Percentiles rank a stretch among this genome's conserved stretches.
These are phyloP conservation scores for Leersia perrieri DNA, from an alignment of 176 grass and related monocot species.

Conservation along the genomic window DNA sequence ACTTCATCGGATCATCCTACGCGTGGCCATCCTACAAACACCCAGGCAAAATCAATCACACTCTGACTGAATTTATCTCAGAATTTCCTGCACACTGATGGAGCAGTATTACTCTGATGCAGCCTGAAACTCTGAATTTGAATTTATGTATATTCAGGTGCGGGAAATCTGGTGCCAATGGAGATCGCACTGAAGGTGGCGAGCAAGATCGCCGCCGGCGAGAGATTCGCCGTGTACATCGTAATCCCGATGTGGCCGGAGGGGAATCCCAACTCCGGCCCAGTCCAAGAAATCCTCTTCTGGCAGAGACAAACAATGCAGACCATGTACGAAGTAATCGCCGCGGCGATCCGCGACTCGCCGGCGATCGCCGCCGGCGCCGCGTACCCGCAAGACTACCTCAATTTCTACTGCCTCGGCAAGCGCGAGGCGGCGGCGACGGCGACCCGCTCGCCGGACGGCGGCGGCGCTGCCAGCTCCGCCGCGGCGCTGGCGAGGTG, in stretches of 20 bases:
- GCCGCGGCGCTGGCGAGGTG: slow-evolving; percentile 25
- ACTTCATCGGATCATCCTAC: slow-evolving; percentile 61
- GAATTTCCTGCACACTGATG: background rate
- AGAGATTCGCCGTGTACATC: slow-evolving; percentile 50
- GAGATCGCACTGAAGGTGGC: slow-evolving; percentile 57
- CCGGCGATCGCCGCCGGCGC: slow-evolving; percentile 1
- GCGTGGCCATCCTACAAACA: slow-evolving; percentile 45
- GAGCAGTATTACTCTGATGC: too few species aligned
- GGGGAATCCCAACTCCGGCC: background rate
- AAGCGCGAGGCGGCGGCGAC: slow-evolving; percentile 41
- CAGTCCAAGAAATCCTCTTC: slow-evolving; percentile 47
- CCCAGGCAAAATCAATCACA: slow-evolving; percentile 17
- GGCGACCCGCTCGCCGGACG: background rate
- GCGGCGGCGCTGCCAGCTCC: background rate
- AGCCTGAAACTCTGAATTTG: too few species aligned
- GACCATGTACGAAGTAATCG: slow-evolving; percentile 79
- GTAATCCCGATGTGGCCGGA: slow-evolving; percentile 59
- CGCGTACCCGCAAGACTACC: slow-evolving; percentile 52
- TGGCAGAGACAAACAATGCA: slow-evolving; percentile 76
- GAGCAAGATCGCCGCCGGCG: slow-evolving; percentile 39
- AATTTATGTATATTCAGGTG: background rate
- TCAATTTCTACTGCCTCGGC: slow-evolving; percentile 97
- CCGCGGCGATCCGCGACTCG: background rate
- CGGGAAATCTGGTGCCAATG: slow-evolving; percentile 53
- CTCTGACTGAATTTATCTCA: background rate